Base-by-base conservation (phyloP, 495 filamentous ascomycete genomes). In the Entonaema liquescens region DNA sequence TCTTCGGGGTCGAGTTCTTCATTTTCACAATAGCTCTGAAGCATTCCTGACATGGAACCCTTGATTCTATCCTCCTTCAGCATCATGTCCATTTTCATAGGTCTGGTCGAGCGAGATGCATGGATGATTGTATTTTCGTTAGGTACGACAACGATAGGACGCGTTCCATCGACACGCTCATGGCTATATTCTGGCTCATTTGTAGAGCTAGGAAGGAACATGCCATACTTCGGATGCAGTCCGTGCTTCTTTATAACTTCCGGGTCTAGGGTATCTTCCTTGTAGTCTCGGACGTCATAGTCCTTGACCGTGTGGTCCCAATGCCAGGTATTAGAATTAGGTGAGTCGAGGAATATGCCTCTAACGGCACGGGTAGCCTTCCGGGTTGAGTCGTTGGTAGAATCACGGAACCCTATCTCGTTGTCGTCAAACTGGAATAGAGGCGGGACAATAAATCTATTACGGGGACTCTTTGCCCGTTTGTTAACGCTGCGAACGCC, bases 391-490 rank as follows among this genome's bases (percentile, higher is more conserved):
- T 77, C 78, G 63, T 84, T 84, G 60, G 81, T 77, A 12, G 83
- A 84, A 49, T 84, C 83, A 5, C 83, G 83, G 62, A 84, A 83
- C n/a, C 83, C 83, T 40, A 85, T 84, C 61, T 85, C 81, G 4
- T 78, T 47, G 13, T 80, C 75, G 23, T 78, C 77, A 29, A 73
- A 84, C 26, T 79, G 72, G 54, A 81, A 82, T 0, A 72, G 11
- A 26, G 68, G 77, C 26, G 81, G 80, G 11, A 80, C 69, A 67
- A 84, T 79, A 55, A 84, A 78, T 5, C 83, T 81, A 67, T 83
- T 84, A 58, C 79, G 78, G 9, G 70, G 65, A 23, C 77, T 78
- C 8, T 76, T 71, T 0, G 71, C 74, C 2, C 74, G 77, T 31
- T 75, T 77, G n/a, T 49, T 65, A 59, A 84, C 78, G 7, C 74